Evolutionary conservation across 768 basidiomycete species (phyloP), one percentile per base, ranked within the genome.

Genomic region (Leccinum boreale): DNA sequence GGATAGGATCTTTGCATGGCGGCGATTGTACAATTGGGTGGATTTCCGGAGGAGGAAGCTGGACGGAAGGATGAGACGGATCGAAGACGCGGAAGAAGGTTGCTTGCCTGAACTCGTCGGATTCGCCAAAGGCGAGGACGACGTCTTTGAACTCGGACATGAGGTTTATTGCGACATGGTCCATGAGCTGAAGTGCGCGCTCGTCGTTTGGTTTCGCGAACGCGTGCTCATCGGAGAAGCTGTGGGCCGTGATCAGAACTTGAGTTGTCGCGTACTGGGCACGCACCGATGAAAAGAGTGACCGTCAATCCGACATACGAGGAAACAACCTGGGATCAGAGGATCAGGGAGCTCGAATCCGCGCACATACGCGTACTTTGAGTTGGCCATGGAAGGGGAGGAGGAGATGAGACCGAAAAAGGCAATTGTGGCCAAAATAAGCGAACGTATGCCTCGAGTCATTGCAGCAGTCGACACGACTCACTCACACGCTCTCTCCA

Each of bases 201-300:
- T 79, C 71, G 73, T 99, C 97, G 72, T 98, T 99, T 1, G 97
- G 97, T 67, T 98, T 99, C 7, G 74, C 69, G 68, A 98, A 98
- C 0, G 69, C 70, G 67, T 99, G 95, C 24, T 78, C 78, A 14
- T 92, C 90, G 1, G 94, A 89, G 68, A 99, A 93, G 50, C 94
- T 96, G 63, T 39, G 12, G 50, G 15, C 35, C 15, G 4, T 29
- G 5, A 21, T 21, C 17, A 50, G 9, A 8, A 17, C n/a, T 31
- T 7, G 4, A 0, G 11, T 29, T 12, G 23, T 7, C 9, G 12
- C 15, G 15, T 7, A 66, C 44, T 53, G 39, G 10, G n/a, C 28
- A 65, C 78, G 55, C 60, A 95, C 94, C 88, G 85, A 75, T 98
- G 95, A 68, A 99, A 99, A 0, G 89, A 85, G 64, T 93, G 92